Base-by-base conservation (phyloP, 768 basidiomycete genomes). In the Suillus decipiens region DNA sequence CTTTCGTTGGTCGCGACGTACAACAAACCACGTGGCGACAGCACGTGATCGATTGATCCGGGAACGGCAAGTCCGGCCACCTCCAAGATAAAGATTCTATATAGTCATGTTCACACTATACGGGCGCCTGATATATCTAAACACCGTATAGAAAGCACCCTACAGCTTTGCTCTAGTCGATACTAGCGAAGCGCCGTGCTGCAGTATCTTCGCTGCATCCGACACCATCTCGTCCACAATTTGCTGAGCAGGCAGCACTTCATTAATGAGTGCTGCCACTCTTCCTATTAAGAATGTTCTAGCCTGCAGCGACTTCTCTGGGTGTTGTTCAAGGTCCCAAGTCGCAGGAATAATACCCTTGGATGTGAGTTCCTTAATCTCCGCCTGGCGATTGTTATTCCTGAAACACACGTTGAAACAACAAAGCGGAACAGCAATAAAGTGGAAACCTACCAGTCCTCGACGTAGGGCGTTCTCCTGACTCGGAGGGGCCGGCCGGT, bases 401-500 rank as follows among this genome's bases (percentile, higher is more conserved):
- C 90, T 90, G 54, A 15, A 59, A 22, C 1, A 61, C 28, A 31
- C 10, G 12, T 28, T 11, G 41, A 65, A n/a, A 48, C 50, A 47
- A 54, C n/a, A 14, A 56, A 17, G 14, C n/a, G 11, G 15, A 22
- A 5, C 39, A 10, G 39, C 31, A 14, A 17, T 36, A 59, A n/a
- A 36, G 37, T 2, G 5, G 37, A 59, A 28, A 77, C 81, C 48
- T 69, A 90, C 92, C 94, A 95, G 66, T 94, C 87, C 17, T 87
- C 87, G 64, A 96, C 84, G 73, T 94, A 97, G 19, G 90, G 86
- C 2, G 93, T 95, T 73, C 88, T 86, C 66, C 88, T 78, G 42
- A 96, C 94, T 43, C 95, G 86, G 68, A 97, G 79, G 22, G 96
- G 95, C 37, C 95, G 87, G 12, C 95, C 95, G 50, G 93, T 92